Conservation (phyloP, 345 rosid genomes). For the Eucalyptus victrix region DNA sequence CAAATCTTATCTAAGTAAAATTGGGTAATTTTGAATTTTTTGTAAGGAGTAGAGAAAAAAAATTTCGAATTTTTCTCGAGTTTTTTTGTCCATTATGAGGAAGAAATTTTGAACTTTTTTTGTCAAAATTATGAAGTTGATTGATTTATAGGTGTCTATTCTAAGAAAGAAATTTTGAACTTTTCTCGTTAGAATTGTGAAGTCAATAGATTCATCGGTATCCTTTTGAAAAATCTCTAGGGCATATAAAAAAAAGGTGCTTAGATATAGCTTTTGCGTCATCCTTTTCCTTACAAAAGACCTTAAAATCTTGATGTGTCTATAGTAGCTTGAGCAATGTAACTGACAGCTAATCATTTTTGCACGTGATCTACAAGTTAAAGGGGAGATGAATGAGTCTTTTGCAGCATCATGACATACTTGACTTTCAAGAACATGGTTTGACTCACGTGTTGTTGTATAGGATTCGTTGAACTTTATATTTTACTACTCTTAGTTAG, state of each 20-base stretch:
- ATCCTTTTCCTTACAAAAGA: neutral
- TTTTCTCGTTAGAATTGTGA: neutral
- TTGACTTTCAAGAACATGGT: neutral
- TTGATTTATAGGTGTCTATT: neutral
- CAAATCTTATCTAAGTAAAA: neutral
- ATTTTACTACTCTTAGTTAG: neutral
- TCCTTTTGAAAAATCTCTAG: too few relatives aligned
- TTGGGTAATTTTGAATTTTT: neutral
- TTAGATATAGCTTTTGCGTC: neutral
- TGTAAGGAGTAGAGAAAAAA: neutral
- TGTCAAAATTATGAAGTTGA: neutral
- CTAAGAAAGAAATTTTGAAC: too few relatives aligned
- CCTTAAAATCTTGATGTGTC: neutral
- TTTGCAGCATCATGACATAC: neutral
- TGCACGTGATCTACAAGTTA: neutral
- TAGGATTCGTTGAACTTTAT: neutral
- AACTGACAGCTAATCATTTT: neutral
- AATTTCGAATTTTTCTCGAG: neutral
- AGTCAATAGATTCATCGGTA: neutral
- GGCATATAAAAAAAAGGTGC: too few relatives aligned
- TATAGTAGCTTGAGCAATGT: neutral
- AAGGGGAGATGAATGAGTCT: neutral
- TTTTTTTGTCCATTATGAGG: neutral
- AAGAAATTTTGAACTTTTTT: too few relatives aligned
- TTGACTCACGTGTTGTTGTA: neutral